Base-by-base conservation (phyloP, 768 basidiomycete genomes). In the Cyathus striatus region DNA sequence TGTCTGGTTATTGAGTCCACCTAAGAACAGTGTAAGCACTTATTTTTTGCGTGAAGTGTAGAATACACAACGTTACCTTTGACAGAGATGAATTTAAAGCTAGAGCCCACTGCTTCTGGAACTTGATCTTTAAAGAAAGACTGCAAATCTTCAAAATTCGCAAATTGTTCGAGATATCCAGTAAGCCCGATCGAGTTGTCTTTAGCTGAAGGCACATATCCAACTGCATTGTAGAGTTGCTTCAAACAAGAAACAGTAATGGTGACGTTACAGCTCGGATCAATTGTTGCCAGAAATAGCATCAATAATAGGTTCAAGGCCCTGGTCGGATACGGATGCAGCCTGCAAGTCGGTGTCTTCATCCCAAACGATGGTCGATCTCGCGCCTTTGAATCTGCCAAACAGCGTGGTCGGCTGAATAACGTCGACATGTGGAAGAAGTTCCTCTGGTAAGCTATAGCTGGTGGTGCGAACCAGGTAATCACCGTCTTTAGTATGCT, bases 401-500 rank as follows among this genome's bases (percentile, higher is more conserved):
- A 86, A 88, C 57, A 76, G 71, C 1, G 82, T 86, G 0, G 86
- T 86, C 0, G 85, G 85, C 44, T 83, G 79, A 23, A 87, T 63
- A 23, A 86, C 60, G 38, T 85, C 81, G 40, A 86, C 55, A 52
- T 86, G 82, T 1, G 66, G 64, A 47, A 81, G 73, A 22, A 86
- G 49, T 38, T 69, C 49, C 22, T 63, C 64, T 0, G 85, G 85
- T 14, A 87, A 69, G 46, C 76, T 81, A 59, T 83, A 87, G 45
- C 66, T 67, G 3, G 76, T 78, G 2, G 86, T 82, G 50, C 86
- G 73, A 33, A 86, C 66, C 24, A 83, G 57, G 18, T 64, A 64
- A 37, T 76, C 73, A 0, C 73, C 78, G 26, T 61, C 72, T 13
- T 57, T 56, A 3, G 56, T 51, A 49, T 83, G 74, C 23, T 65